Evolutionary conservation across 1,139 yeast genomes (phyloP), one percentile per base, ranked within the genome.

Genomic region (Protomyces macrosporus): DNA sequence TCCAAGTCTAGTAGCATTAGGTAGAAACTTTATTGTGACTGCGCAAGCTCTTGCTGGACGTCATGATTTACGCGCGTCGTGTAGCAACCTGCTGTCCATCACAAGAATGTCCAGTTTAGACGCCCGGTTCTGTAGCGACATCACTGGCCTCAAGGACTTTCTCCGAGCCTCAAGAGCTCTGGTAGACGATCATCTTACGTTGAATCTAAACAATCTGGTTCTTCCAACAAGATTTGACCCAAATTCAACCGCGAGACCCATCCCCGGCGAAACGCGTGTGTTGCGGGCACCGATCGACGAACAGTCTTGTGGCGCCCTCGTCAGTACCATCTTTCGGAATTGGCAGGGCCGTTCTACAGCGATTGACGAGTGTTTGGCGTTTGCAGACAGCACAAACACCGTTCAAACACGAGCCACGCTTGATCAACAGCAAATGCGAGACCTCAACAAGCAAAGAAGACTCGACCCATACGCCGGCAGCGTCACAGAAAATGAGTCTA

Each of bases 161-260:
- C 35, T 58, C 7, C 45, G 62, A 6, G 56, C 52, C 30, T 58
- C 62, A 0, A 39, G 56, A 3, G 23, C 62, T 4, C 53, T 58
- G 6, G 62, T 58, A 3, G 62, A 58, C 35, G 62, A 58, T 16
- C 51, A 56, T 6, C 51, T 58, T 23, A 58, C 62, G 10, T 56
- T 51, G 42, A 58, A 58, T 40, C 45, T 58, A n/a, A 58, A 58
- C 16, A 58, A 58, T 14, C 52, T 58, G n/a, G 62, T 58, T 9
- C 50, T 58, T 4, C 62, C 62, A 7, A 42, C 56, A 4, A 56
- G 56, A 5, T 58, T 58, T 37, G 62, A 58, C 16, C 62, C 62
- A 6, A 48, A 40, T 2, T 58, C 62, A n/a, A 58, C 62, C 10
- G 42, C 55, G 5, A 37, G 36, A n/a, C 33, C 52, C 5, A 14